These are phyloP conservation scores for Fusarium sp. DNA, from an alignment of 2,329 filamentous ascomycete genomes.

Conservation along the genomic window DNA sequence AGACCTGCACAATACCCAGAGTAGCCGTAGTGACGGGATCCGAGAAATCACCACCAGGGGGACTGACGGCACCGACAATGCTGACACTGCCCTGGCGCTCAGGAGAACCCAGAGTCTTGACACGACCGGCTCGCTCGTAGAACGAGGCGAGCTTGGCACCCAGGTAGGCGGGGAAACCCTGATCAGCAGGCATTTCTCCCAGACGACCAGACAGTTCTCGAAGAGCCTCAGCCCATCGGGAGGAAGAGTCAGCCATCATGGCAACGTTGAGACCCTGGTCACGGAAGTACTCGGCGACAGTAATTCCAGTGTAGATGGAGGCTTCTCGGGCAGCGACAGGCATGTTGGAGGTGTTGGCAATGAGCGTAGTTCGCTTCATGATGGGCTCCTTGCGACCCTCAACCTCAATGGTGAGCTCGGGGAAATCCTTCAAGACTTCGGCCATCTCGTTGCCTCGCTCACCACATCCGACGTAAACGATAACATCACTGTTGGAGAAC, in stretches of 20 bases:
- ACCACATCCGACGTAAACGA: constrained; percentile 92
- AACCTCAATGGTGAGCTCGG: constrained; percentile 94
- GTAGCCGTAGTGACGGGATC: constrained; percentile 96
- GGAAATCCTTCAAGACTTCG: constrained; percentile 99
- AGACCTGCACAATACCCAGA: constrained; percentile 97
- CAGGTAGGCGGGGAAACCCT: constrained; percentile 98
- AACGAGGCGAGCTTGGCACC: constrained; percentile 97
- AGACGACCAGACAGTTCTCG: constrained; percentile 99
- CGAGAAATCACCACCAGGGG: constrained; percentile 98
- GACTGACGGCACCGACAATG: constrained; percentile 97
- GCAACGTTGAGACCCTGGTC: constrained; percentile 97
- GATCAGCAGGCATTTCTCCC: constrained; percentile 99
- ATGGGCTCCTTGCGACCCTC: constrained; percentile 97
- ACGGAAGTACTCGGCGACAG: constrained; percentile 95
- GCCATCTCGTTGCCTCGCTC: constrained; percentile 99
- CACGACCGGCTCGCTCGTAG: constrained; percentile 97
- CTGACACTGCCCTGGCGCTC: constrained; percentile 92
- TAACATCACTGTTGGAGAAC: constrained; percentile 99
- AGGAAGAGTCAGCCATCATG: constrained; percentile 99
- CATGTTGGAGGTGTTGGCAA: constrained; percentile 99
- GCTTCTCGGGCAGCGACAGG: constrained; percentile 97
- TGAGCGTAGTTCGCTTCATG: constrained; percentile 99
- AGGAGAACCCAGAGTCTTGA: constrained; percentile 87
- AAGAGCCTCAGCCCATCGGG: constrained; percentile 97
- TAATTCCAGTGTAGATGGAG: constrained; percentile 98